phyloP scores from a whole-genome alignment of 169 alveolate species.

The Cytauxzoon felis region DNA sequence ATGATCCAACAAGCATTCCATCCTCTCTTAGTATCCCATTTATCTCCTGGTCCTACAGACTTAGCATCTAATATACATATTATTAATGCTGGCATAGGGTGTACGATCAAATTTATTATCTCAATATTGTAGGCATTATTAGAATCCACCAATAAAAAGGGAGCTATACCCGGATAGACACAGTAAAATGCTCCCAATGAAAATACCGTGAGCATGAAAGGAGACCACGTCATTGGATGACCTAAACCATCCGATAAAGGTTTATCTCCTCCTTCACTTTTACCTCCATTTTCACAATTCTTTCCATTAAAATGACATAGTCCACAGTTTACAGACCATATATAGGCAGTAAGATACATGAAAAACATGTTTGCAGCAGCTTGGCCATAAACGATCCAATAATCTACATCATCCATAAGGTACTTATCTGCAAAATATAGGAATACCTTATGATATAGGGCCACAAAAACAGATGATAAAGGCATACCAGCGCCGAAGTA shows the following conservation, averaged over 20 bases:
- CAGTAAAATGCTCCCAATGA: background rate
- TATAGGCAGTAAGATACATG: background rate
- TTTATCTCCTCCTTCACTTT: background rate
- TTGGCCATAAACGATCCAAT: background rate
- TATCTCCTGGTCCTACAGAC: slow-evolving; percentile 9
- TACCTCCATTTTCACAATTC: background rate
- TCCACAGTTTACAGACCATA: slow-evolving; percentile 20
- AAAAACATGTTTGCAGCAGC: background rate
- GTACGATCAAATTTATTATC: background rate
- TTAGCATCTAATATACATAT: background rate
- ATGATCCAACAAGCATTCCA: background rate
- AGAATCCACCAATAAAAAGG: slow-evolving; percentile 4
- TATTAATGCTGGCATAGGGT: slow-evolving; percentile 8
- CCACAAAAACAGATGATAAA: background rate
- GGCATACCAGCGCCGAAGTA: background rate
- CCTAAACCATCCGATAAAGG: background rate
- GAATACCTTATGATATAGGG: background rate
- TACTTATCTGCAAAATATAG: background rate
- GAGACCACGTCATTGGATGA: slow-evolving; percentile 10
- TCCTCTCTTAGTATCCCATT: slow-evolving; percentile 7
- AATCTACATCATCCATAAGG: background rate
- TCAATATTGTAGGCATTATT: slow-evolving; percentile 10
- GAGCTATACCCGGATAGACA: slow-evolving; percentile 27
- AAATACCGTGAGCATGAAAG: background rate
- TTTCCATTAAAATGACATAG: too few relatives aligned